Base-by-base conservation (phyloP, 345 rosid genomes). In the Euphorbia peplus region DNA sequence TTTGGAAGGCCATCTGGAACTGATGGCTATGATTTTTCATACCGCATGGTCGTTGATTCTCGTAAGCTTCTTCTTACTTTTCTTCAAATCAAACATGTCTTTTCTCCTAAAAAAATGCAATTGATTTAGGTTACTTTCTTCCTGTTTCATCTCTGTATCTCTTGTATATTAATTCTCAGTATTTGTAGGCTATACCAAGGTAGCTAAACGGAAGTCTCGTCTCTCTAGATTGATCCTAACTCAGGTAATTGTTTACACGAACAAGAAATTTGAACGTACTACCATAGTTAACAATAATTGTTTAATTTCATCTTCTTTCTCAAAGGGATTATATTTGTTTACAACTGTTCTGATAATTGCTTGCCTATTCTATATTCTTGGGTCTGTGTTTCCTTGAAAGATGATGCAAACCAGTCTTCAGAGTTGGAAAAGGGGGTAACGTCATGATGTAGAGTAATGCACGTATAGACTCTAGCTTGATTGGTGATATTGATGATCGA, bases 31-130 rank as follows among this genome's bases (percentile, higher is more conserved):
- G 95, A 92, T 83, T 90, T 84, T 87, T 87, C 90, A 0, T 88
- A 77, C 75, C 88, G 96, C 8, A 90, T 90, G 98, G 95, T 88
- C 62, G 91, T 92, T 41, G 96, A 90, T 79, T 85, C 92, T 71
- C 88, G 98, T 90, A 77, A 68, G 91, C 73, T 64, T 57, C 30
- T 53, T 64, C 54, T 25, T 55, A 54, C 63, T 63, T 66, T 52
- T 46, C 12, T 55, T 22, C 1, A 15, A 64, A 60, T 63, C 42
- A 46, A n/a, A 14, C 9, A 12, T 15, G 4, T 4, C 25, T 37
- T 15, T 18, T 44, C 47, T 19, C 51, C 64, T 42, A 4, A 29
- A 8, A 22, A 8, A 56, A 24, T 19, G 30, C 39, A 16, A 22
- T 10, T 1, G 4, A 8, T 8, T 32, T 41, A 15, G 18, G 50